Conservation (phyloP, 2,329 filamentous ascomycete genomes). For the Monosporascus sp. region DNA sequence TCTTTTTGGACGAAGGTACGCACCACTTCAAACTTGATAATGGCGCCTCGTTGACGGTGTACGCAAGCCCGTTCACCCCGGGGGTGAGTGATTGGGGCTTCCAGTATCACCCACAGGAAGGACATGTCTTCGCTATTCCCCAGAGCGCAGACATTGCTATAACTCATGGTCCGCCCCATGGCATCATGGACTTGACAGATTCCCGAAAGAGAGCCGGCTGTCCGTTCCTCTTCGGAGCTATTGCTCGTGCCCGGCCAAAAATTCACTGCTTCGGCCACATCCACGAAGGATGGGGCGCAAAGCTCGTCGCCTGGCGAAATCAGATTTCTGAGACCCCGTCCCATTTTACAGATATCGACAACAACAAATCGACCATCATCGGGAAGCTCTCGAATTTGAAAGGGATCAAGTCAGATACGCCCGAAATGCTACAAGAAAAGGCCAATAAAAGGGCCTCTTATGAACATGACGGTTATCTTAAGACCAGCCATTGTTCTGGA, state of each 20-base stretch:
- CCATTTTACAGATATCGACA: constrained; percentile 40
- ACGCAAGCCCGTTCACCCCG: constrained; percentile 50
- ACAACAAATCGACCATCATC: constrained; percentile 30
- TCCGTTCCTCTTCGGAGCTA: constrained; percentile 37
- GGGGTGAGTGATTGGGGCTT: constrained; percentile 42
- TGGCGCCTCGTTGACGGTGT: constrained; percentile 43
- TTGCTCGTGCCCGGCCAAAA: constrained; percentile 36
- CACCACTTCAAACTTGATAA: constrained; percentile 43
- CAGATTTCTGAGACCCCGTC: constrained; percentile 21
- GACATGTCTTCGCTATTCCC: constrained; percentile 34
- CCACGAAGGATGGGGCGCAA: constrained; percentile 55
- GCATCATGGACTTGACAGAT: constrained; percentile 41
- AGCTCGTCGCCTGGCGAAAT: constrained; percentile 45
- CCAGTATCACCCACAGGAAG: constrained; percentile 35
- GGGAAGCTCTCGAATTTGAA: constrained; percentile 27
- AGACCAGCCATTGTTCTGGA: constrained; percentile 35
- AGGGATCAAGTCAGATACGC: constrained; percentile 15
- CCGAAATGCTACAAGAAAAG: constrained; percentile 6
- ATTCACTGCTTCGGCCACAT: constrained; percentile 56
- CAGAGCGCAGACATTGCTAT: constrained; percentile 40
- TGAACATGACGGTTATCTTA: constrained; percentile 24
- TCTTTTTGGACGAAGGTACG: constrained; percentile 45
- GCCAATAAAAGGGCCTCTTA: constrained; percentile 12
- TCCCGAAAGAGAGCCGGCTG: constrained; percentile 35
- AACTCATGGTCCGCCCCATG: constrained; percentile 50